Evolutionary conservation across 2,329 filamentous ascomycete species (phyloP), one percentile per base, ranked within the genome.

Genomic region (Fusarium dlaminii): DNA sequence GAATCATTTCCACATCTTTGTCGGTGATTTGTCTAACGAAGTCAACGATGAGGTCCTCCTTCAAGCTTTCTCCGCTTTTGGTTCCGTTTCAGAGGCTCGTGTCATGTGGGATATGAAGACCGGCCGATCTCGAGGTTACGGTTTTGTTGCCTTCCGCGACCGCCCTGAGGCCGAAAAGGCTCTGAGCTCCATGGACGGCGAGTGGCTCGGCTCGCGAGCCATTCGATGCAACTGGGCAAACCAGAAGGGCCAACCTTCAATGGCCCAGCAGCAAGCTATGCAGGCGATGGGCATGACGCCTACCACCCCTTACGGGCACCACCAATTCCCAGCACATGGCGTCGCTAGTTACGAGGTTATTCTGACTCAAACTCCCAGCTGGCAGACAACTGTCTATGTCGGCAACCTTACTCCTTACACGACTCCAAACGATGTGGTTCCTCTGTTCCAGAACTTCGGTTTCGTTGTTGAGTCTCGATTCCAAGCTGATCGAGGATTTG

Each of bases 71-170:
- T 97, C 94, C 54, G 94, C 94, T 49, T 99, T 98, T 82, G 96
- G 96, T 45, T 94, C 92, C 18, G 95, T 99, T 55, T 99, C 96
- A 6, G 96, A 99, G 84, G 96, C 96, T 68, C 95, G 96, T 79
- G 96, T 99, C 74, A 99, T 99, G 96, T 99, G 96, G 96, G 96
- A 99, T 83, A 99, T 99, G 96, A 99, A 99, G 89, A 99, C 96
- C 40, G 96, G 96, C 76, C 92, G 96, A 74, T 98, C 96, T 76
- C 94, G 96, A 81, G 96, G 96, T 69, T 99, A 99, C 81, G 96
- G 96, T 18, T 99, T 99, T 81, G 96, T 98, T 77, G 96, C 96
- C 56, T 99, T 97, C 89, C 93, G 96, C 72, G 96, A 99, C 73
- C 94, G 96, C 73, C 86, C 90, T 40, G 96, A 99, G 80, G 96